Conservation (phyloP, 148 eudicot genomes). For the Rhododendron simsii region DNA sequence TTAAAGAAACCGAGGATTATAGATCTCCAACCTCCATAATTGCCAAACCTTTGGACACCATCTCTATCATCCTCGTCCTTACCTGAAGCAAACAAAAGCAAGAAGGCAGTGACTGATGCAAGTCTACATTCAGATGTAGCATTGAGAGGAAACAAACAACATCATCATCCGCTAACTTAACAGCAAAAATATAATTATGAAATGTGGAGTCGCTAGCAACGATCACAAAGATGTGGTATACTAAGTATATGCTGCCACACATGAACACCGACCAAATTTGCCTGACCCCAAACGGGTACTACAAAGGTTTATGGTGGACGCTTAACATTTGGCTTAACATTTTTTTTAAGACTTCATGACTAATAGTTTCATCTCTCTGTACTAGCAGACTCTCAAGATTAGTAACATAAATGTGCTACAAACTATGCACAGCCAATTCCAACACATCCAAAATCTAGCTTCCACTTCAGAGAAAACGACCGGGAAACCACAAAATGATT, state of each 20-base stretch:
- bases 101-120: background rate
- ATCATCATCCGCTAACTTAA: background rate
- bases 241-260: background rate
- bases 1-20: constrained; percentile 1
- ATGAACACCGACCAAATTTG: background rate
- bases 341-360: background rate
- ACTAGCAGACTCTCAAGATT: background rate
- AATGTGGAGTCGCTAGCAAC: background rate
- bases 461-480: background rate
- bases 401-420: background rate
- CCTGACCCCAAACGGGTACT: background rate
- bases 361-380: background rate
- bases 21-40: constrained; percentile 65
- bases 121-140: background rate
- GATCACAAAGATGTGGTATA: background rate
- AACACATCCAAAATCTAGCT: background rate
- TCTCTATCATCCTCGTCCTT: constrained; percentile 86
- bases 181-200: background rate
- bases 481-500: background rate
- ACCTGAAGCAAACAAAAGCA: constrained; percentile 35
- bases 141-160: background rate
- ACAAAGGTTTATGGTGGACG: background rate
- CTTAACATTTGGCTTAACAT: background rate
- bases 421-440: background rate
- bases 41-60: constrained; percentile 82